These are phyloP conservation scores for Penicillium cataractarum DNA, from an alignment of 495 filamentous ascomycete genomes.

Conservation along the genomic window DNA sequence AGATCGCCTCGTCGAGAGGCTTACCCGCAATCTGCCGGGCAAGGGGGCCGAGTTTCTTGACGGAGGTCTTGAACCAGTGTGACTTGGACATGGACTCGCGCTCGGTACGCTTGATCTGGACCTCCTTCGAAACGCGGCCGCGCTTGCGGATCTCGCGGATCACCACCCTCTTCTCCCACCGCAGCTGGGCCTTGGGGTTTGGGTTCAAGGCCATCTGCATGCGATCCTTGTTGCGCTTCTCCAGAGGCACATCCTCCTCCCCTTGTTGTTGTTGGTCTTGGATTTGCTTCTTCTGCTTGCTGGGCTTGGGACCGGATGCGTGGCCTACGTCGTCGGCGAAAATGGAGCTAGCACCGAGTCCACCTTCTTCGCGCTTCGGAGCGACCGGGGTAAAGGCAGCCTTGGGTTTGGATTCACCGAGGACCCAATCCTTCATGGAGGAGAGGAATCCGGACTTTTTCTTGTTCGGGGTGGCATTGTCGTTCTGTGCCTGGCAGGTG, in stretches of 20 bases:
- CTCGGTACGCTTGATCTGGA: conserved; percentile 73
- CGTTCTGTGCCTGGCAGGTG: conserved; percentile 36
- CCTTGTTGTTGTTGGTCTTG: conserved; percentile 6
- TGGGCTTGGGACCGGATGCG: conserved; percentile 37
- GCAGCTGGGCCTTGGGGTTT: conserved; percentile 61
- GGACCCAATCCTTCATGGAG: conserved; percentile 44
- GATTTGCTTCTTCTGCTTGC: conserved; percentile 24
- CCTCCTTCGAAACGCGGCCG: conserved; percentile 64
- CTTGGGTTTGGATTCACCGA: conserved; percentile 39
- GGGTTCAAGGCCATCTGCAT: conserved; percentile 68
- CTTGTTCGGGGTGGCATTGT: conserved; percentile 23
- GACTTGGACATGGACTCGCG: conserved; percentile 65
- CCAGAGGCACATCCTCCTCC: conserved; percentile 19
- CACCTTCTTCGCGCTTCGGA: conserved; percentile 40
- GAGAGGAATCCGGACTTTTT: conserved; percentile 21
- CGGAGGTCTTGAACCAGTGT: conserved; percentile 71
- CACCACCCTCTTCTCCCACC: conserved; percentile 84
- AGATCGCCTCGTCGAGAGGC: conserved; percentile 86
- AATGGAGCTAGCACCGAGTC: conserved; percentile 44
- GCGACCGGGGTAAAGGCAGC: conserved; percentile 33
- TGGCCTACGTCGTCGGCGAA: conserved; percentile 43
- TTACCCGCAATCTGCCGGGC: conserved; percentile 89
- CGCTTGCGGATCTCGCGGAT: conserved; percentile 68
- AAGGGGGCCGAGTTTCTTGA: conserved; percentile 86
- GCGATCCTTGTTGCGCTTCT: conserved; percentile 49